A percentile compares a stretch with the other conserved stretches of the same genome.
Conservation (phyloP, 2,329 filamentous ascomycete species). For the Penicillium hordei region DNA sequence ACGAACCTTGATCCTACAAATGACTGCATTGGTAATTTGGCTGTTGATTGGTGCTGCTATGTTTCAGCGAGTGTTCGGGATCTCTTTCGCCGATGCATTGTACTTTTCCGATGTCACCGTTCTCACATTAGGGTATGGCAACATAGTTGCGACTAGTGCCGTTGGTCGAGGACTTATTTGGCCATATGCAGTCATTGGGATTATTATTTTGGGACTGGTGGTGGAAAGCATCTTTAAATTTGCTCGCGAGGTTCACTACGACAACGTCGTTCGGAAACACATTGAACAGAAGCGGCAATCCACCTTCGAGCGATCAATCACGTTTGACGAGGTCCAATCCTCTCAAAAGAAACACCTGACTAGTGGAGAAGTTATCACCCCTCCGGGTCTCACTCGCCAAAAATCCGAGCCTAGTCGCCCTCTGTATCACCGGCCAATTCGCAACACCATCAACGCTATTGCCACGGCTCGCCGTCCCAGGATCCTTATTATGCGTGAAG, state of each 20-base stretch:
- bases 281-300: slow-evolving; percentile 54
- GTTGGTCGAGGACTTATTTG: slow-evolving; percentile 71
- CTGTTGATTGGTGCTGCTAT: slow-evolving; percentile 73
- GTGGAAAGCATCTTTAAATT: slow-evolving; percentile 75
- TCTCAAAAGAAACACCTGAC: slow-evolving; percentile 17
- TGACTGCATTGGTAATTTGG: slow-evolving; percentile 80
- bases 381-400: slow-evolving; percentile 4
- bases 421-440: slow-evolving; percentile 20
- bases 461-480: slow-evolving; percentile 39
- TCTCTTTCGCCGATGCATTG: slow-evolving; percentile 73
- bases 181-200: slow-evolving; percentile 78
- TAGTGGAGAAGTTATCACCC: not conserved
- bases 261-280: slow-evolving; percentile 63
- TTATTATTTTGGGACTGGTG: slow-evolving; percentile 81
- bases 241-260: slow-evolving; percentile 57
- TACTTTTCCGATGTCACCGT: slow-evolving; percentile 76
- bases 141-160: slow-evolving; percentile 57
- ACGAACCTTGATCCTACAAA: slow-evolving; percentile 85
- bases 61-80: slow-evolving; percentile 70
- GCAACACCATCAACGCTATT: slow-evolving; percentile 26
- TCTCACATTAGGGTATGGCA: slow-evolving; percentile 62
- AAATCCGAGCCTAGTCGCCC: slow-evolving; percentile 5
- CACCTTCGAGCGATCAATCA: slow-evolving; percentile 57
- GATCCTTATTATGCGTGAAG: slow-evolving; percentile 59
- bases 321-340: slow-evolving; percentile 28